phyloP scores from a whole-genome alignment of 2,329 filamentous ascomycete genomes.

The Daldinia sp. region DNA sequence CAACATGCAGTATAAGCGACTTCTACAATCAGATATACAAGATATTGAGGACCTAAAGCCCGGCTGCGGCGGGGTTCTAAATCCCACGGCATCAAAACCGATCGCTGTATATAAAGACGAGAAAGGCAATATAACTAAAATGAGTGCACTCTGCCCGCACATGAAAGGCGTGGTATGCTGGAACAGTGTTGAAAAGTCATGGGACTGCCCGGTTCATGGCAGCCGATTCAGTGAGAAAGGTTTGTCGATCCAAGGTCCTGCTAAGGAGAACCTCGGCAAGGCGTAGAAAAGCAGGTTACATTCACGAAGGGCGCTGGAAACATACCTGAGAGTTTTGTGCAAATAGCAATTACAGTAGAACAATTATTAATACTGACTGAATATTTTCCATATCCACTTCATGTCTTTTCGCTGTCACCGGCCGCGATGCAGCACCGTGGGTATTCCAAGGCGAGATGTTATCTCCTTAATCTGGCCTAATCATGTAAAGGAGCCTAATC shows the following conservation, averaged over 20 bases:
- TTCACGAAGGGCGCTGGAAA: background rate
- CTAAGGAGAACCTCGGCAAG: slow-evolving; percentile 34
- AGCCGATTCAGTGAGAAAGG: slow-evolving; percentile 51
- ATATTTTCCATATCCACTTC: background rate
- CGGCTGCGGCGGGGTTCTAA: slow-evolving; percentile 61
- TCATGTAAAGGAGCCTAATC: slow-evolving; percentile 24
- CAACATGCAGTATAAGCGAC: slow-evolving; percentile 64
- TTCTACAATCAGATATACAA: slow-evolving; percentile 59
- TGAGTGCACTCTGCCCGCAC: slow-evolving; percentile 65
- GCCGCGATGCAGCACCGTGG: background rate
- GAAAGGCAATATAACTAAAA: slow-evolving; percentile 57
- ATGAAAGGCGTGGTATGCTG: slow-evolving; percentile 64
- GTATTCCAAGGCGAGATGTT: background rate
- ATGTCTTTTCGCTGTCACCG: background rate
- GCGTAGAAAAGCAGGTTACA: background rate
- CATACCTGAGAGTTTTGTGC: background rate
- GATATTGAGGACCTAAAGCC: slow-evolving; percentile 58
- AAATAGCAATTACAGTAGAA: background rate
- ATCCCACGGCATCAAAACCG: slow-evolving; percentile 55
- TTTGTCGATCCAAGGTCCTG: slow-evolving; percentile 49
- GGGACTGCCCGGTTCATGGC: slow-evolving; percentile 61
- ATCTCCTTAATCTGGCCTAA: background rate
- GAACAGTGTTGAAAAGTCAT: slow-evolving; percentile 62
- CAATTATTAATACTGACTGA: background rate
- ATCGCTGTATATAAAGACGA: slow-evolving; percentile 66